Conservation (phyloP, 768 basidiomycete species). For the Russula ochroleuca region DNA sequence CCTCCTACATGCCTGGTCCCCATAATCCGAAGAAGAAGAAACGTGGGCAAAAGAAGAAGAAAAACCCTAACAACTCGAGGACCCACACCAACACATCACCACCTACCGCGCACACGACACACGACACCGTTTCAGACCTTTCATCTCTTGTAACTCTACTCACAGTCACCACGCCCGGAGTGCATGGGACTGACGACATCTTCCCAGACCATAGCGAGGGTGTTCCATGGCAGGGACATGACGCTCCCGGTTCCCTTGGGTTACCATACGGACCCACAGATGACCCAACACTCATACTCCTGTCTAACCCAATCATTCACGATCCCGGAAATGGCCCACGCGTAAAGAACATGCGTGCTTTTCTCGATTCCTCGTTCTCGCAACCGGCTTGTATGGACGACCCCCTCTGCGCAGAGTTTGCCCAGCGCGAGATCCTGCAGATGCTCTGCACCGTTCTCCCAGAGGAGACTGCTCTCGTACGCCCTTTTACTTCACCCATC, state of each 20-base stretch:
- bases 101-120: background rate
- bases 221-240: background rate
- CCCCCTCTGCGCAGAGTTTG: conserved; percentile 70
- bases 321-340: conserved; percentile 79
- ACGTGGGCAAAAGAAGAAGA: conserved; percentile 36
- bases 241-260: background rate
- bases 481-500: conserved; percentile 29
- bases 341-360: conserved; percentile 61
- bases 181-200: conserved; percentile 8
- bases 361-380: conserved; percentile 64
- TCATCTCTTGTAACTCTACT: conserved; percentile 8
- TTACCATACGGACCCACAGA: conserved; percentile 13
- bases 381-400: conserved; percentile 60
- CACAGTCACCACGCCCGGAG: background rate
- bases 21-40: conserved; percentile 49
- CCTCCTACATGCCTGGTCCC: conserved; percentile 54
- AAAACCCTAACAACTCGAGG: conserved; percentile 30
- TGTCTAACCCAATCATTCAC: conserved; percentile 54
- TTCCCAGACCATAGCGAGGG: background rate
- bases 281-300: conserved; percentile 27
- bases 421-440: conserved; percentile 66
- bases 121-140: background rate
- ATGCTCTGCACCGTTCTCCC: conserved; percentile 69
- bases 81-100: conserved; percentile 10
- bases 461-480: conserved; percentile 64